Base-by-base conservation (phyloP, 371 early-diverging fungal species). In the Mortierella sp. region DNA sequence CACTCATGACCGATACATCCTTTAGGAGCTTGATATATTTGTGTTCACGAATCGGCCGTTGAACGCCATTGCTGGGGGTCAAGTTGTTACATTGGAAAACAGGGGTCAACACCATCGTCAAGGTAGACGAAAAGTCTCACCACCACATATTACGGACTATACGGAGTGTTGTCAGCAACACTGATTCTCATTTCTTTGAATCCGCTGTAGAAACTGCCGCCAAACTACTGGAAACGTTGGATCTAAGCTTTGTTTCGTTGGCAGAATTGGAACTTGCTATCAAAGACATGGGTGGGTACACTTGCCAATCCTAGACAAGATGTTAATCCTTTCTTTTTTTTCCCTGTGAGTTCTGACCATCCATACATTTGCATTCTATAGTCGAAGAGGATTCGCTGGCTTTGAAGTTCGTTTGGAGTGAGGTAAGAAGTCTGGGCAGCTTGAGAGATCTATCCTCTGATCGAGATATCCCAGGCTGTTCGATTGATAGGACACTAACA, bases 1-100 rank as follows among this genome's bases (percentile, higher is more conserved):
- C 7, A 34, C 34, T 10, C 7, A 34, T 34, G 34, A 34, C 9
- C 27, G n/a, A 24, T 2, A 23, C 27, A 19, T 12, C 24, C 38
- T 18, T 13, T 55, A 86, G 81, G 81, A 83, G 58, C 78, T 84
- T 27, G 82, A 82, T 13, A 70, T 94, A 9, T 90, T 86, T 63
- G 59, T 89, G 21, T 86, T 91, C 72, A 87, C 89, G 14, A 91
- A 94, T 48, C 84, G 94, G 26, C 94, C 94, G 14, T 64, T 94
- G 56, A 88, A 84, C 56, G 87, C 89, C 0, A 91, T 94, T 72
- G 83, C 89, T 3, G 81, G 85, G 31, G 92, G 91, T 6, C 79
- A 81, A 49, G 85, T 93, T 34, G 82, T 91, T n/a, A 79, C 83
- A 16, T 71, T 91, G 21, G 84, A 74, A 28, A 74, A 74, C 62